These are phyloP conservation scores for Lipomyces yamadae DNA, from an alignment of 805 yeast species.

Conservation along the genomic window DNA sequence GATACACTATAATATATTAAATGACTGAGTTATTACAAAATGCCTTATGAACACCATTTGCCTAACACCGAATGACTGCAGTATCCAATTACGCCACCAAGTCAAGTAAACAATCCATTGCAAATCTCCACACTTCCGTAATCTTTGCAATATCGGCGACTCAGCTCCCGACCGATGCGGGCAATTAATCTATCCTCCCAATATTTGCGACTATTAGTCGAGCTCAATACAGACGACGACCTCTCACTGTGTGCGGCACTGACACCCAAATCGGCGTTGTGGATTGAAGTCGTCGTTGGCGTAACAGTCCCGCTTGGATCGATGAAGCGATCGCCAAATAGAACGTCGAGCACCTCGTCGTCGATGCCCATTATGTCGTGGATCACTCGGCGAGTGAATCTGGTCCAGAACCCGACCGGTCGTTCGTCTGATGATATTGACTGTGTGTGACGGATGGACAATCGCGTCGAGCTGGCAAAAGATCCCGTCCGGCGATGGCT, in stretches of 20 bases:
- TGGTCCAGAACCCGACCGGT: conserved; percentile 28
- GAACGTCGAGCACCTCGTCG: conserved; percentile 47
- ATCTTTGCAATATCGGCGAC: conserved; percentile 24
- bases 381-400: conserved; percentile 39
- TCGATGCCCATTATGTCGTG: conserved; percentile 45
- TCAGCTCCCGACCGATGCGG: conserved; percentile 30
- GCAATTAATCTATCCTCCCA: conserved; percentile 35
- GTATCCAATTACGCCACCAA: background rate
- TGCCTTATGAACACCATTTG: background rate
- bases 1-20: background rate
- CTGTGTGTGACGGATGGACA: background rate
- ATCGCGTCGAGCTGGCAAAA: conserved; percentile 5
- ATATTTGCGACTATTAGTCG: conserved; percentile 18
- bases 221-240: conserved; percentile 26
- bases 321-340: conserved; percentile 43
- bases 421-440: background rate
- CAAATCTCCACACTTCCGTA: conserved; percentile 34
- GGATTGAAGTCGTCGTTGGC: background rate
- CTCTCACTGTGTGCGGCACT: conserved; percentile 11
- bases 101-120: conserved; percentile 25
- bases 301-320: conserved; percentile 17
- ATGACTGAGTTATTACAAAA: background rate
- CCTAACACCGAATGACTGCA: background rate
- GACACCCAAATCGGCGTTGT: background rate
- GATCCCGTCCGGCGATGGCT: background rate